These are phyloP conservation scores for Thyridium curvatum DNA, from an alignment of 2,329 filamentous ascomycete species.

Conservation along the genomic window DNA sequence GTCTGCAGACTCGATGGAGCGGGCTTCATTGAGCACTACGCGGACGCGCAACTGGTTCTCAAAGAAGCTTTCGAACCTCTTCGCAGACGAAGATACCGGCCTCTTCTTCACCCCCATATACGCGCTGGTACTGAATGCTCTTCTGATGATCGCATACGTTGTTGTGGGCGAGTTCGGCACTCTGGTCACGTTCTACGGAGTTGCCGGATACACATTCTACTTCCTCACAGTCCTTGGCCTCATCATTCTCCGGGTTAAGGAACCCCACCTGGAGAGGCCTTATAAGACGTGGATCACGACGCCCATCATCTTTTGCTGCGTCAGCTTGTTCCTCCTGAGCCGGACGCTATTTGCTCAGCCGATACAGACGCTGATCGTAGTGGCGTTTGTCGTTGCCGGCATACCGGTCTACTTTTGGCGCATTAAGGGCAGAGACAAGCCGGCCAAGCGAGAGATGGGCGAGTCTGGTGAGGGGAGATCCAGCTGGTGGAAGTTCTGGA, in stretches of 20 bases:
- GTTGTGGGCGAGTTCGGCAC: slow-evolving; percentile 85
- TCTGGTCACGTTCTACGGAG: slow-evolving; percentile 92
- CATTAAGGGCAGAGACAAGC: slow-evolving; percentile 56
- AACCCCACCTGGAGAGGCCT: slow-evolving; percentile 81
- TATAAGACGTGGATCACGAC: slow-evolving; percentile 97
- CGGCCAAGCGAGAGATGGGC: slow-evolving; percentile 32
- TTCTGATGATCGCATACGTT: slow-evolving; percentile 71
- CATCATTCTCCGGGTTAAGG: slow-evolving; percentile 80
- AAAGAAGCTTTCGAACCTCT: slow-evolving; percentile 51
- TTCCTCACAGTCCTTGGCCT: slow-evolving; percentile 91
- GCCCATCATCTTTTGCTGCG: slow-evolving; percentile 96
- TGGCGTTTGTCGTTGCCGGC: slow-evolving; percentile 77
- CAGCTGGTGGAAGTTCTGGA: slow-evolving; percentile 58
- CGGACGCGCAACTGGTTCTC: slow-evolving; percentile 50
- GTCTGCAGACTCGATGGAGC: slow-evolving; percentile 27
- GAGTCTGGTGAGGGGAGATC: slow-evolving; percentile 20
- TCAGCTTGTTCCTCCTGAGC: slow-evolving; percentile 85
- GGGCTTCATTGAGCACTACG: slow-evolving; percentile 31
- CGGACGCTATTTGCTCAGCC: slow-evolving; percentile 88
- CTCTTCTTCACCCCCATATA: slow-evolving; percentile 94
- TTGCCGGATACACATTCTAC: slow-evolving; percentile 96
- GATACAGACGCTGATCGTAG: slow-evolving; percentile 79
- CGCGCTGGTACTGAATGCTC: slow-evolving; percentile 76
- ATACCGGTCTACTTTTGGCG: slow-evolving; percentile 87
- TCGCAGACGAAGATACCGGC: slow-evolving; percentile 71